These are phyloP conservation scores for Arctium lappa DNA, from an alignment of 129 eudicot genomes.

Conservation along the genomic window DNA sequence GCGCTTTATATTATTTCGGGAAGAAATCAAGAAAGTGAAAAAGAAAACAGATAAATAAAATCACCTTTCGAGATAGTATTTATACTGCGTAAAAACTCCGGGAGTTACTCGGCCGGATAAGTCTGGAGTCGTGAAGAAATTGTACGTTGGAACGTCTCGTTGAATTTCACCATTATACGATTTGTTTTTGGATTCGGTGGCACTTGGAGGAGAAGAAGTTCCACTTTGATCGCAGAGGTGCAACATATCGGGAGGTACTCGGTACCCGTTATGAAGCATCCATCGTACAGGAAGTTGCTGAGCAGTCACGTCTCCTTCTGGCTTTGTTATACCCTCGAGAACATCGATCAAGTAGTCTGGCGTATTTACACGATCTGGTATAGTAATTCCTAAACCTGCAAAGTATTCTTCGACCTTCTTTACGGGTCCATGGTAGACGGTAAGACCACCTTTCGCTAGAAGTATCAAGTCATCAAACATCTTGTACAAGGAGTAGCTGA, in stretches of 20 bases:
- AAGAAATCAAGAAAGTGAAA: background rate
- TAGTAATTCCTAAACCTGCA: constrained; percentile 60
- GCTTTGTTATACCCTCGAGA: constrained; percentile 71
- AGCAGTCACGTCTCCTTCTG: constrained; percentile 42
- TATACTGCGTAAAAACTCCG: constrained; percentile 59
- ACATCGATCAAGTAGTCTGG: constrained; percentile 82
- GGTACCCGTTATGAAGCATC: constrained; percentile 88
- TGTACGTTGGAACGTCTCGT: constrained; percentile 30
- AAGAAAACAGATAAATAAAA: background rate
- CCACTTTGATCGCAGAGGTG: constrained; percentile 56
- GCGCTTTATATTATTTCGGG: background rate
- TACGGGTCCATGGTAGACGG: constrained; percentile 73
- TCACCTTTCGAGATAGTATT: constrained; percentile 82
- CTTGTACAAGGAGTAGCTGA: constrained; percentile 81
- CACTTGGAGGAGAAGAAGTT: constrained; percentile 33
- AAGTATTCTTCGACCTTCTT: constrained; percentile 87
- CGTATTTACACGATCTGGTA: constrained; percentile 83
- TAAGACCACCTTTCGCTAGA: constrained; percentile 86
- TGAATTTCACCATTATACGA: constrained; percentile 26
- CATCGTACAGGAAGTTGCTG: constrained; percentile 82
- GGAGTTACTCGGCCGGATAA: constrained; percentile 67
- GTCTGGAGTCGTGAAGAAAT: constrained; percentile 37
- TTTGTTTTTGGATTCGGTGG: constrained; percentile 16
- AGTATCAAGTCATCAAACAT: constrained; percentile 91
- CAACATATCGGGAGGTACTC: constrained; percentile 83